Percentiles rank a stretch among this genome's conserved stretches.
Evolutionary conservation across 1,139 yeast genomes (phyloP).

Genomic region (Zygosaccharomyces sapae): DNA sequence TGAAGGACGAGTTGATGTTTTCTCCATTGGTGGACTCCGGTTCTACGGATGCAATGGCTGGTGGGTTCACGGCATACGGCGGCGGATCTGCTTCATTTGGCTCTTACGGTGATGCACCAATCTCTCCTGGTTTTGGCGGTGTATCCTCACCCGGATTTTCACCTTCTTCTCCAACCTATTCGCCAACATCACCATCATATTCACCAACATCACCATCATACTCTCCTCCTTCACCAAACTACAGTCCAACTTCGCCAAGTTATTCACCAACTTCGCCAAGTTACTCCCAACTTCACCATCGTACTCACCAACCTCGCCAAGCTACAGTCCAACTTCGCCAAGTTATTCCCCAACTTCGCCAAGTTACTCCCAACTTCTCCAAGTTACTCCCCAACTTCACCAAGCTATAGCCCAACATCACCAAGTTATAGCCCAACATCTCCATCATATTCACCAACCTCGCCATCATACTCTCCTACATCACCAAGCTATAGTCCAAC

Average conservation of each 20-base stretch:
- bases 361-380: conserved; percentile 25
- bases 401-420: conserved; percentile 54
- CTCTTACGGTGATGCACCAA: conserved; percentile 56
- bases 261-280: conserved; percentile 64
- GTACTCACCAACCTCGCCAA: too few species aligned
- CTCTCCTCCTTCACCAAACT: conserved; percentile 69
- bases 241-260: conserved; percentile 66
- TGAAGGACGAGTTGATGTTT: conserved; percentile 82
- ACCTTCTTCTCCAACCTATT: conserved; percentile 71
- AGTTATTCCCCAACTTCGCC: too few species aligned
- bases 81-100: conserved; percentile 66
- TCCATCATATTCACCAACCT: conserved; percentile 58
- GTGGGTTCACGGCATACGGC: conserved; percentile 88
- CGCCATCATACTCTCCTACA: conserved; percentile 55
- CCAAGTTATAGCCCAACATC: conserved; percentile 59
- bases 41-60: conserved; percentile 61
- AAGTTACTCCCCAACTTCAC: conserved; percentile 57
- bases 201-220: conserved; percentile 74
- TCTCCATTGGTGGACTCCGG: conserved; percentile 93
- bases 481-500: conserved; percentile 49
- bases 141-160: conserved; percentile 70
- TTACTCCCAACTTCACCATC: too few species aligned
- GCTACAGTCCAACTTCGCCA: too few species aligned
- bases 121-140: conserved; percentile 67
- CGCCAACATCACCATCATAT: conserved; percentile 69